phyloP scores from a whole-genome alignment of 352 stramenopile genomes.

The Globisporangium nodosum region DNA sequence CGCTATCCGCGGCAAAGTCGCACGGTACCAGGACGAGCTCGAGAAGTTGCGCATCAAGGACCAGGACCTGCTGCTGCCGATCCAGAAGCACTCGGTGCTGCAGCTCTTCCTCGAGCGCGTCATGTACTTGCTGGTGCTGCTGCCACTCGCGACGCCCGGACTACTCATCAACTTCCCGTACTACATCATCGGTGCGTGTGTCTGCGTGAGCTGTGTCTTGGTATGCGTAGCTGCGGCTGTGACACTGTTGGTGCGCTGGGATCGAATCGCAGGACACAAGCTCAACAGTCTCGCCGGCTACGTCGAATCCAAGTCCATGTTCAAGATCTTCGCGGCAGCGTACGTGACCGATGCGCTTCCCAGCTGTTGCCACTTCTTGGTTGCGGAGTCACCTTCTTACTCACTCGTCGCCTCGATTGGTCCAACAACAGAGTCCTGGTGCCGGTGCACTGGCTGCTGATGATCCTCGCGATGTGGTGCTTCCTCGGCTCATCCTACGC shows the following conservation, averaged over 20 bases:
- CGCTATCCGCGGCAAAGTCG: slow-evolving; percentile 41
- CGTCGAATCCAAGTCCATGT: slow-evolving; percentile 74
- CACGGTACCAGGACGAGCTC: slow-evolving; percentile 52
- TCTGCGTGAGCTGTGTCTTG: background rate
- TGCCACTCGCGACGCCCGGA: slow-evolving; percentile 59
- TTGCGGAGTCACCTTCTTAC: background rate
- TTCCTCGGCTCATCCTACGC: slow-evolving; percentile 52
- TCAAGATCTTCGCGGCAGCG: slow-evolving; percentile 69
- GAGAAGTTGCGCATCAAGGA: slow-evolving; percentile 61
- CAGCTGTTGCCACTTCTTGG: no score
- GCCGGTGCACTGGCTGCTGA: slow-evolving; percentile 56
- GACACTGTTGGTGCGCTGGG: background rate
- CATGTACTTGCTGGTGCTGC: slow-evolving; percentile 58
- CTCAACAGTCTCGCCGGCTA: slow-evolving; percentile 64
- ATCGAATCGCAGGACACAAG: slow-evolving; percentile 37
- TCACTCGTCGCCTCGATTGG: slow-evolving; percentile 5
- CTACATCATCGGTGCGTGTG: slow-evolving; percentile 65
- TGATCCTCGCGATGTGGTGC: slow-evolving; percentile 53
- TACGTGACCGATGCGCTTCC: slow-evolving; percentile 18
- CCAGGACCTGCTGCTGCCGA: slow-evolving; percentile 49
- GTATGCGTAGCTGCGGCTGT: background rate
- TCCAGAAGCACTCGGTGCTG: slow-evolving; percentile 46
- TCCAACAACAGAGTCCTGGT: slow-evolving; percentile 41
- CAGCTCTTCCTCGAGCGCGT: slow-evolving; percentile 62
- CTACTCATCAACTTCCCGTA: slow-evolving; percentile 73